Evolutionary conservation across 2,329 filamentous ascomycete species (phyloP), one percentile per base, ranked within the genome.

Genomic region (Colletotrichum euphorbiae): DNA sequence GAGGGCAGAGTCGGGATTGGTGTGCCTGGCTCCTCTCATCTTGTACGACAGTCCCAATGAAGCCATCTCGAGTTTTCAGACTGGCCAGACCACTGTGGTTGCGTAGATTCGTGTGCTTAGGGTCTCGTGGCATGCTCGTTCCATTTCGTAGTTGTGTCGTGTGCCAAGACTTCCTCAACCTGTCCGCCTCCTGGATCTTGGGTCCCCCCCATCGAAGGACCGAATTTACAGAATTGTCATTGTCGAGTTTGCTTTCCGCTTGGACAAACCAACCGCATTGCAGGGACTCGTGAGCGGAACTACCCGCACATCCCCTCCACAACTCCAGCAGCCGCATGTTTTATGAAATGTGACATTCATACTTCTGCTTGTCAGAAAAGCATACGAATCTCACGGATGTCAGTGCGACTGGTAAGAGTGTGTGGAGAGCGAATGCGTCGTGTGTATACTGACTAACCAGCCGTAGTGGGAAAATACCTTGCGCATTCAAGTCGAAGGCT

Each of bases 21-120:
- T 68, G 65, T 63, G 43, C 60, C 64, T 65, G 60, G 31, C 45
- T 38, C 40, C 42, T 52, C 45, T 58, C 40, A 54, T 52, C 45
- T 58, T 42, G 60, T 65, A 43, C 33, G 24, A 68, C 31, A 13
- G 40, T 3, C 59, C n/a, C 21, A 42, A 15, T 24, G 59, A 45
- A 51, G 60, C 51, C 17, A n/a, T 17, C 2, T 28, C 9, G 17
- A 12, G 7, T 12, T 13, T 40, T 12, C 15, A 19, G 42, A 48
- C 28, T 56, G 42, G 24, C 19, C 36, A 38, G 19, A 28, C n/a
- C 11, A 11, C 19, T n/a, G 9, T 24, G 15, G 42, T 21, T 46
- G 42, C 19, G 31, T 45, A 28, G 42, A 58, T 19, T 50, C 57
- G 43, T 28, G 43, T 60, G 43, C 43, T 21, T 57, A 43, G 57